These are phyloP conservation scores for Mycosphaerella sp. DNA, from an alignment of 2,329 filamentous ascomycete species.

Conservation along the genomic window DNA sequence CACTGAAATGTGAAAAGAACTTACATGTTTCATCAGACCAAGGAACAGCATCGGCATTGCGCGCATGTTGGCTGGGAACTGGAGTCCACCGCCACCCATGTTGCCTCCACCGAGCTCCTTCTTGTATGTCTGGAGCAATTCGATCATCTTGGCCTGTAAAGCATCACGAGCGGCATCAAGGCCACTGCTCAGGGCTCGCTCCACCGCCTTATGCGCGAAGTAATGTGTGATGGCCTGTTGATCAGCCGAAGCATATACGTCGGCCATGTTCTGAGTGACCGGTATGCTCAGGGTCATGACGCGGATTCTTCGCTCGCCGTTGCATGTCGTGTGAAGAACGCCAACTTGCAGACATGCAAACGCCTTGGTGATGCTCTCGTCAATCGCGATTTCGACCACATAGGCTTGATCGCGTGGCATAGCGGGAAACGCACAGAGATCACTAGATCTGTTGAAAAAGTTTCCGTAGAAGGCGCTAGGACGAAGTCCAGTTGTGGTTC, in stretches of 20 bases:
- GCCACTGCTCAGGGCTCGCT: constrained; percentile 76
- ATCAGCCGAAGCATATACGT: constrained; percentile 90
- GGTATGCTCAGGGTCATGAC: constrained; percentile 90
- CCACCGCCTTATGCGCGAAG: constrained; percentile 96
- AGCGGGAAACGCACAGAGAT: constrained; percentile 94
- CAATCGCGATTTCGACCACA: constrained; percentile 96
- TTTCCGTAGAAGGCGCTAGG: constrained; percentile 99
- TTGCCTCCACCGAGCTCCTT: constrained; percentile 95
- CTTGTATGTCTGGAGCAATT: constrained; percentile 89
- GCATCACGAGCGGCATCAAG: constrained; percentile 87
- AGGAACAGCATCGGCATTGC: constrained; percentile 86
- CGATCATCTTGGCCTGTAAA: constrained; percentile 82
- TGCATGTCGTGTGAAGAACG: constrained; percentile 94
- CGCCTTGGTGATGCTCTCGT: constrained; percentile 86
- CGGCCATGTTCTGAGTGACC: constrained; percentile 82
- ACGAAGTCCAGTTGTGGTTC: constrained; percentile 85
- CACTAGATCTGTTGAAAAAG: constrained; percentile 97
- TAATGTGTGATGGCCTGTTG: constrained; percentile 89
- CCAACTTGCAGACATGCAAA: constrained; percentile 90
- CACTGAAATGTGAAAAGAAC: constrained; percentile 23
- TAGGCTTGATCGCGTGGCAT: constrained; percentile 97
- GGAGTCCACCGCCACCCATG: constrained; percentile 84
- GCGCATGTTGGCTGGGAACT: constrained; percentile 88
- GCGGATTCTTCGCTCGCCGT: constrained; percentile 89
- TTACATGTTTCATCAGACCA: constrained; percentile 89